Conservation (phyloP, 768 basidiomycete genomes). For the Lactarius sp. region DNA sequence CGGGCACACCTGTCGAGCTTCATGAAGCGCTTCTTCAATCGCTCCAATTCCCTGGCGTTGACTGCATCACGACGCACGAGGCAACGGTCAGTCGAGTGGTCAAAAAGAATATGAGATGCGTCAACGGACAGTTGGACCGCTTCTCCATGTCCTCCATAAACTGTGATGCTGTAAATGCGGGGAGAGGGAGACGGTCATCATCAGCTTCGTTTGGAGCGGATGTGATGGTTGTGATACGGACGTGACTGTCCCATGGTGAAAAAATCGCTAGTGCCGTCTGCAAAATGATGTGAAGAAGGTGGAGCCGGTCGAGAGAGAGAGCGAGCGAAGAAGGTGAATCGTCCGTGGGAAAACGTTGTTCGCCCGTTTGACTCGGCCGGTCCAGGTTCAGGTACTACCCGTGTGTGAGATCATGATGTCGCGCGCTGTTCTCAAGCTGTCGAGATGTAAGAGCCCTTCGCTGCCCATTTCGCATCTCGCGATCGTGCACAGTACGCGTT, state of each 20-base stretch:
- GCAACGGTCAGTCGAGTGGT: background rate
- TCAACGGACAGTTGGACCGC: slow-evolving; percentile 88
- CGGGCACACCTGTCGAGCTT: slow-evolving; percentile 84
- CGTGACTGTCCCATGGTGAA: slow-evolving; percentile 78
- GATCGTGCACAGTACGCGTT: background rate
- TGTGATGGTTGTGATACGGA: slow-evolving; percentile 36
- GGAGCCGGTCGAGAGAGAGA: background rate
- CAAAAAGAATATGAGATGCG: background rate
- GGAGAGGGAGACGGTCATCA: background rate
- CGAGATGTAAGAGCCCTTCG: background rate
- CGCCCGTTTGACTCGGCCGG: too few species aligned
- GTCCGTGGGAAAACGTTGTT: background rate
- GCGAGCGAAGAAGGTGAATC: background rate
- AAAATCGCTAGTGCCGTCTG: background rate
- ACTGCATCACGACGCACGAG: slow-evolving; percentile 44
- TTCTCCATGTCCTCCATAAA: slow-evolving; percentile 98
- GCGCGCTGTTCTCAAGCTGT: background rate
- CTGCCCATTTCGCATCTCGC: background rate
- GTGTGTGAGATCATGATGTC: background rate
- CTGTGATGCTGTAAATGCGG: slow-evolving; percentile 59
- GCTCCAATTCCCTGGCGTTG: slow-evolving; percentile 89
- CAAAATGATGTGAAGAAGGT: background rate
- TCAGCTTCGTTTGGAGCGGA: background rate
- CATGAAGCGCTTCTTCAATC: slow-evolving; percentile 99
- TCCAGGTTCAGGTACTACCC: too few species aligned